phyloP scores from a whole-genome alignment of 352 stramenopile species.

The Phytophthora constricta region DNA sequence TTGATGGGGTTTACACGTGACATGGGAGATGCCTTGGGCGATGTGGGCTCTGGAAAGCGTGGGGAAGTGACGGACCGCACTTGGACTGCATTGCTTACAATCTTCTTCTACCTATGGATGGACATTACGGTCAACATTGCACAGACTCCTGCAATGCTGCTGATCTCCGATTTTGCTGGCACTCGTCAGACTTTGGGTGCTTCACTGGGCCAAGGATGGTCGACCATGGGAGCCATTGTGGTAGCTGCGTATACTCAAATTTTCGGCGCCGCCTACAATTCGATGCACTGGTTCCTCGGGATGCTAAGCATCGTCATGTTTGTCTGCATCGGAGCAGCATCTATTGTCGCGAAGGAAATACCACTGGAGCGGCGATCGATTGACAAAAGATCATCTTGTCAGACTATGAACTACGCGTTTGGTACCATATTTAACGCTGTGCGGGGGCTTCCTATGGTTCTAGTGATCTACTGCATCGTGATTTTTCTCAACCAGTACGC shows the following conservation, averaged over 20 bases:
- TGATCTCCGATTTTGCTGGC: slow-evolving; percentile 66
- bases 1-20: slow-evolving; percentile 63
- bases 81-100: slow-evolving; percentile 56
- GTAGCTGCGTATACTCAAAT: slow-evolving; percentile 57
- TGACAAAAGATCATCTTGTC: slow-evolving; percentile 18
- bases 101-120: slow-evolving; percentile 76
- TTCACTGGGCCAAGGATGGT: slow-evolving; percentile 53
- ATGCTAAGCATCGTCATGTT: slow-evolving; percentile 58
- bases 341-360: slow-evolving; percentile 39
- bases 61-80: slow-evolving; percentile 43
- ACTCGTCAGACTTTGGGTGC: slow-evolving; percentile 56
- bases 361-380: slow-evolving; percentile 28
- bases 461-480: slow-evolving; percentile 40
- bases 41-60: slow-evolving; percentile 36
- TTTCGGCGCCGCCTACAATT: slow-evolving; percentile 56
- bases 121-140: slow-evolving; percentile 67
- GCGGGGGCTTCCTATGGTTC: slow-evolving; percentile 22
- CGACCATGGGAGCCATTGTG: slow-evolving; percentile 52
- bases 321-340: slow-evolving; percentile 37
- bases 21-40: slow-evolving; percentile 50
- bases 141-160: slow-evolving; percentile 47
- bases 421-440: slow-evolving; percentile 38
- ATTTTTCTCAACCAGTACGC: slow-evolving; percentile 62
- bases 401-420: slow-evolving; percentile 34
- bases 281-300: slow-evolving; percentile 55